Base-by-base conservation (phyloP, 1,284 basidiomycete genomes). In the Cutaneotrichosporon sp. region DNA sequence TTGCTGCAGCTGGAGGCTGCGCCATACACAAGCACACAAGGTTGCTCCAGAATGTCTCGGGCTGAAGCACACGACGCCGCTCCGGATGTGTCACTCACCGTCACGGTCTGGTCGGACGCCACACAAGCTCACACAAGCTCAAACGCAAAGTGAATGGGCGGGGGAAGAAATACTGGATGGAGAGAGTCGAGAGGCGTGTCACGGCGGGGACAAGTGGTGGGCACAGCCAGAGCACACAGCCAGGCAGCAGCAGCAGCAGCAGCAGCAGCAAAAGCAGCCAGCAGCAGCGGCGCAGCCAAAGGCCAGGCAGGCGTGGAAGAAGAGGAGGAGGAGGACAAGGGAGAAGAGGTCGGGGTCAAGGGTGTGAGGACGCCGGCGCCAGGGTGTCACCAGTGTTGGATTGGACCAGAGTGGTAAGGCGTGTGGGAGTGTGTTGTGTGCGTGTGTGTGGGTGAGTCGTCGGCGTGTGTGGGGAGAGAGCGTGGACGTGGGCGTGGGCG, bases 111-210 rank as follows among this genome's bases (percentile, higher is more conserved):
- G 30, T 35, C 14, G 33, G 17, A 35, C 43, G 10, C 43, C 43
- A 45, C 26, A 30, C 26, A 30, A 30, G 10, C 26, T 30, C 26
- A 30, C 26, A 30, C 43, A 45, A 45, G 43, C 43, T 45, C 43
- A 45, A 35, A 33, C 33, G 33, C 30, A 45, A 18, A 20, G 17
- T 45, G 15, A 8, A 45, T 30, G 43, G 34, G 43, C 26, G 20
- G 14, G 5, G 18, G 17, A 30, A 45, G 43, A 45, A 33, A 35
- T 45, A 18, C 43, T 45, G 30, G 34, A 45, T 35, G 26, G 43
- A n/a, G n/a, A n/a, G n/a, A 45, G 43, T 45, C 30, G 34, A 36
- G 43, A 35, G 43, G 43, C 43, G 43, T 20, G 26, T 30, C 26
- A 10, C 26, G 10, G 26, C 5, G 26, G 26, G 7, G 7, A 30